These are phyloP conservation scores for Echeveria elegans DNA, from an alignment of 164 flowering plant genomes.

Conservation along the genomic window DNA sequence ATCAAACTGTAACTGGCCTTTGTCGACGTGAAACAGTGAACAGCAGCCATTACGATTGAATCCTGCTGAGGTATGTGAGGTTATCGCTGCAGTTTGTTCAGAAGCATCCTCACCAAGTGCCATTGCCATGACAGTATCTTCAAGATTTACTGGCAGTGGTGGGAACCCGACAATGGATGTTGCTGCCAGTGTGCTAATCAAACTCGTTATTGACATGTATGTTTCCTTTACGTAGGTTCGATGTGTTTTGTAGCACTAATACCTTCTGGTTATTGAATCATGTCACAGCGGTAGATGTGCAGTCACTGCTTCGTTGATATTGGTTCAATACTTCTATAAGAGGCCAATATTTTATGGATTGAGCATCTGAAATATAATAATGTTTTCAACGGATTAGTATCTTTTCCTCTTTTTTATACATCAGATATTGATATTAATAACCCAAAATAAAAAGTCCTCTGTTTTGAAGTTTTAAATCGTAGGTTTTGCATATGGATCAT, in stretches of 20 bases:
- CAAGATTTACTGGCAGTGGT: conserved; percentile 53
- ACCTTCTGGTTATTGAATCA: conserved; percentile 5
- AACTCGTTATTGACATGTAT: conserved; percentile 99
- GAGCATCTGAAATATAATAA: too few species aligned
- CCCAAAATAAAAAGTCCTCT: background rate
- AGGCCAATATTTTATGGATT: too few species aligned
- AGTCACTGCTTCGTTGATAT: background rate
- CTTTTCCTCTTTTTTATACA: background rate
- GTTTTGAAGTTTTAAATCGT: background rate
- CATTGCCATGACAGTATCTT: conserved; percentile 56
- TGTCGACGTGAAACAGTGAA: conserved; percentile 44
- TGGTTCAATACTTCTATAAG: background rate
- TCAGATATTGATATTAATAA: background rate
- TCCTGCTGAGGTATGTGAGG: conserved; percentile 85
- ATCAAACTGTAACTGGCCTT: background rate
- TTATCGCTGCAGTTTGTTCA: conserved; percentile 86
- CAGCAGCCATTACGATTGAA: conserved; percentile 89
- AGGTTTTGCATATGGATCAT: background rate
- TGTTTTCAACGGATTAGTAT: too few species aligned
- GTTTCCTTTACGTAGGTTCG: conserved; percentile 20
- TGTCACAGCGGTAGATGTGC: background rate
- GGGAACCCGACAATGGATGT: conserved; percentile 89
- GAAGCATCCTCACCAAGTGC: conserved; percentile 50
- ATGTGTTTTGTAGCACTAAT: conserved; percentile 10
- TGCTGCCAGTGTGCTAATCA: conserved; percentile 94